Conservation (phyloP, 164 flowering plant species). For the Vitis amurensis region DNA sequence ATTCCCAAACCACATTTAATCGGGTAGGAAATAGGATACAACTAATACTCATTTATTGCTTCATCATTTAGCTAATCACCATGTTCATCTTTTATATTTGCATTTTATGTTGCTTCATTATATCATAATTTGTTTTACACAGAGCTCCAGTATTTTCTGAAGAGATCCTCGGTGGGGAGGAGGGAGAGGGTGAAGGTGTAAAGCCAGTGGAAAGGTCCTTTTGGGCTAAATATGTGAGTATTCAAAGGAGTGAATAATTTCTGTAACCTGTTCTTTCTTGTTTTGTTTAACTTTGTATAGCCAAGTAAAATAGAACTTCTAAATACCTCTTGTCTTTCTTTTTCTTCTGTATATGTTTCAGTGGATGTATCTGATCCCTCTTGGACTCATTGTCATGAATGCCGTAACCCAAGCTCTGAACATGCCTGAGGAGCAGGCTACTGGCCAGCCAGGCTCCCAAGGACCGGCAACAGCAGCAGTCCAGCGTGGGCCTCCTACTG, state of each 20-base stretch:
- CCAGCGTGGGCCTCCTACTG: conserved; percentile 57
- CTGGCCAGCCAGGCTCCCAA: conserved; percentile 56
- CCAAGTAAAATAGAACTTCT: no score
- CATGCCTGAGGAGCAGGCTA: conserved; percentile 80
- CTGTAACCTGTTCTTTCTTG: not conserved
- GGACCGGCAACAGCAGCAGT: conserved; percentile 32
- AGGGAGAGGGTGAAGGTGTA: conserved; percentile 66
- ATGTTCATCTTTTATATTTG: not conserved
- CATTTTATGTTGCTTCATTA: not conserved
- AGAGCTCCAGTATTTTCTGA: conserved; percentile 85
- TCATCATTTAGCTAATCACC: not conserved
- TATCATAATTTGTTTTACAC: conserved; percentile 15
- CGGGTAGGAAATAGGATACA: no score
- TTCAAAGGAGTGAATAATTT: not conserved
- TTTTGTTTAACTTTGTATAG: no score
- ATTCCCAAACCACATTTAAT: no score
- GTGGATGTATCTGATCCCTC: conserved; percentile 98
- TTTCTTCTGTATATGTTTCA: conserved; percentile 30
- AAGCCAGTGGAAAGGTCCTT: conserved; percentile 80
- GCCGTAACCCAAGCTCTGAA: conserved; percentile 98
- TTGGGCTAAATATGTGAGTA: conserved; percentile 98
- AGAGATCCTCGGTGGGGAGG: conserved; percentile 59
- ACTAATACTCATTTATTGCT: not conserved
- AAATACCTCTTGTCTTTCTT: not conserved
- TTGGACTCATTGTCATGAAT: conserved; percentile 88